Conservation (phyloP, 225 moss, liverwort and hornwort genomes). For the Neckera pumila region DNA sequence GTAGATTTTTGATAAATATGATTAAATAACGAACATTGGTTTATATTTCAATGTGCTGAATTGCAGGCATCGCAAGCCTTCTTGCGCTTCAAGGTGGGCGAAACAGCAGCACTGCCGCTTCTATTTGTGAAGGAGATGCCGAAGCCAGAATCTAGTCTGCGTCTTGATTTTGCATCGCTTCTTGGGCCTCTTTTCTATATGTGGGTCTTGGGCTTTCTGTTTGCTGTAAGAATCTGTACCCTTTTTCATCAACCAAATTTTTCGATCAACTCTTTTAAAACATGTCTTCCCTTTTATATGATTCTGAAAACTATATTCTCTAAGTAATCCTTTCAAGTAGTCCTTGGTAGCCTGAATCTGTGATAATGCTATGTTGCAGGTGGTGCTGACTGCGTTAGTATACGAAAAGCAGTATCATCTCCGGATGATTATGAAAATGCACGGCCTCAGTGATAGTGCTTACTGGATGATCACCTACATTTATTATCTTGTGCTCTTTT, state of each 20-base stretch:
- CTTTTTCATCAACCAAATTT: background rate
- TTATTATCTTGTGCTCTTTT: conserved; percentile 60
- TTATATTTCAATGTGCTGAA: background rate
- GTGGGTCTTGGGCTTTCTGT: conserved; percentile 69
- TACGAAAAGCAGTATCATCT: conserved; percentile 86
- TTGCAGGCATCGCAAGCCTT: conserved; percentile 73
- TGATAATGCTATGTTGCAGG: conserved; percentile 11
- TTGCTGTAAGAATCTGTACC: conserved; percentile 39
- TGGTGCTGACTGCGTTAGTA: conserved; percentile 49
- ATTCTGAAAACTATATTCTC: background rate
- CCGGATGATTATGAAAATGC: conserved; percentile 99
- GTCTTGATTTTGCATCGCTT: conserved; percentile 60
- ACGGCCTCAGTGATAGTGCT: conserved; percentile 77
- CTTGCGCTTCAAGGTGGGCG: conserved; percentile 40
- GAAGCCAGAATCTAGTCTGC: conserved; percentile 16
- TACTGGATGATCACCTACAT: conserved; percentile 79
- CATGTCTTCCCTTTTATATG: background rate
- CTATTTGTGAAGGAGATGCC: conserved; percentile 84
- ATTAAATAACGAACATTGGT: background rate
- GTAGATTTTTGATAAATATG: too few species aligned
- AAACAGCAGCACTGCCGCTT: conserved; percentile 39
- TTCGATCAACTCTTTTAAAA: background rate
- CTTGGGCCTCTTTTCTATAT: conserved; percentile 81
- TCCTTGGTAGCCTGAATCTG: background rate
- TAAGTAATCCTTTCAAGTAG: too few species aligned